These are phyloP conservation scores for Alternaria sp. DNA, from an alignment of 2,329 filamentous ascomycete genomes.

Conservation along the genomic window DNA sequence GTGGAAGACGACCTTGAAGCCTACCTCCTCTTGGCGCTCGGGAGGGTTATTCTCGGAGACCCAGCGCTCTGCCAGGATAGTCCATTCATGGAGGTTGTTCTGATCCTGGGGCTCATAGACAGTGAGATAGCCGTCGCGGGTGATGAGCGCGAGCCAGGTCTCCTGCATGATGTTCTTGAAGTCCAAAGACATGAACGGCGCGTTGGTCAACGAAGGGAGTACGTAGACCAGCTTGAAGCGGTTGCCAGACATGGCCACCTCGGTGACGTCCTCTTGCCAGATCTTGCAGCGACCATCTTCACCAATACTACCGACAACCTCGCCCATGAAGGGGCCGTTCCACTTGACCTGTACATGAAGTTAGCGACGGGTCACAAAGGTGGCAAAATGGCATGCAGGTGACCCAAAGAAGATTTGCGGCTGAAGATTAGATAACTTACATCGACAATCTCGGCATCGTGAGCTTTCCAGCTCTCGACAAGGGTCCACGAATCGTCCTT, in stretches of 20 bases:
- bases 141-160: conserved; percentile 84
- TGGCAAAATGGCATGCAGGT: conserved; percentile 26
- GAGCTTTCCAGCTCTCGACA: conserved; percentile 87
- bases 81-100: conserved; percentile 79
- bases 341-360: conserved; percentile 73
- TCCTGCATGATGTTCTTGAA: conserved; percentile 85
- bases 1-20: conserved; percentile 86
- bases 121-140: conserved; percentile 78
- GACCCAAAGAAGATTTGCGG: conserved; percentile 20
- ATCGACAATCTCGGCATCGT: conserved; percentile 89
- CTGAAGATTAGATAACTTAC: conserved; percentile 56
- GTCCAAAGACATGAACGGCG: conserved; percentile 77
- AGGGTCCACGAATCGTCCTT: conserved; percentile 78
- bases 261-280: conserved; percentile 88
- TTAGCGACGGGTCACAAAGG: conserved; percentile 28
- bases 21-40: conserved; percentile 80
- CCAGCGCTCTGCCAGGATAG: conserved; percentile 75
- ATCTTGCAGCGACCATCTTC: conserved; percentile 90
- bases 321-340: conserved; percentile 88
- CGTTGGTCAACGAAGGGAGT: conserved; percentile 70
- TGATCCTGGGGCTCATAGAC: conserved; percentile 86
- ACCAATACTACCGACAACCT: conserved; percentile 85
- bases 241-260: conserved; percentile 73
- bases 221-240: conserved; percentile 77
- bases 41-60: conserved; percentile 69